These are phyloP conservation scores for Mycosarcoma mackinlayi DNA, from an alignment of 1,284 basidiomycete genomes.

Conservation along the genomic window DNA sequence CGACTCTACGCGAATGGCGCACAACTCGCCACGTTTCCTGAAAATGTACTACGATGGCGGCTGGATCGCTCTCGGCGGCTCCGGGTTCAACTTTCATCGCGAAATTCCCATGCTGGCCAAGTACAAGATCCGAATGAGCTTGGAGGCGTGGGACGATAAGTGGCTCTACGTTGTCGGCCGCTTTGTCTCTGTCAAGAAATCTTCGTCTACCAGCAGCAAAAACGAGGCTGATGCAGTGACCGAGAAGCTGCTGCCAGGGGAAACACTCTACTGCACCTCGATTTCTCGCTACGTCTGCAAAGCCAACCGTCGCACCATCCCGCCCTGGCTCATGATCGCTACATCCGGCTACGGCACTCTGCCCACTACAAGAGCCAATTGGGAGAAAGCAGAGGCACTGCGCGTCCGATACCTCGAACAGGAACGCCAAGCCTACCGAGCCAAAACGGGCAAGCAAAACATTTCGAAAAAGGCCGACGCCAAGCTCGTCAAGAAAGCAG, in stretches of 20 bases:
- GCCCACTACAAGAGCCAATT: conserved; percentile 44
- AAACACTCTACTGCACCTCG: conserved; percentile 55
- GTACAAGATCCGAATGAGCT: conserved; percentile 44
- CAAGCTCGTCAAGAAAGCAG: conserved; percentile 31
- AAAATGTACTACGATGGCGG: conserved; percentile 50
- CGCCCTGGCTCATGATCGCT: conserved; percentile 58
- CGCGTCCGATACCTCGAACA: conserved; percentile 24
- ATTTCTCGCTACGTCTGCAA: conserved; percentile 59
- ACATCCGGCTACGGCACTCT: conserved; percentile 55
- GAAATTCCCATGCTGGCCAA: conserved; percentile 50
- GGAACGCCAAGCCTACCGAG: background rate
- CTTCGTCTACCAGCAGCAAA: background rate
- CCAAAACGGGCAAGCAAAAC: conserved; percentile 24
- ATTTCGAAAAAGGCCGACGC: conserved; percentile 21
- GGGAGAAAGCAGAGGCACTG: conserved; percentile 53
- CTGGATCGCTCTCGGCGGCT: conserved; percentile 48
- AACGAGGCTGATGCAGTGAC: background rate
- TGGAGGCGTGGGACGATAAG: conserved; percentile 60
- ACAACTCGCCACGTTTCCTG: conserved; percentile 38
- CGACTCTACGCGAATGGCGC: conserved; percentile 46
- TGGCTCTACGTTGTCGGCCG: conserved; percentile 55
- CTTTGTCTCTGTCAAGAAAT: conserved; percentile 20
- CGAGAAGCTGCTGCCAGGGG: conserved; percentile 14
- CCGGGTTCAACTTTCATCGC: conserved; percentile 49
- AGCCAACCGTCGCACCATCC: conserved; percentile 52